Base-by-base conservation (phyloP, 2,329 filamentous ascomycete species). In the Alternaria sp. region DNA sequence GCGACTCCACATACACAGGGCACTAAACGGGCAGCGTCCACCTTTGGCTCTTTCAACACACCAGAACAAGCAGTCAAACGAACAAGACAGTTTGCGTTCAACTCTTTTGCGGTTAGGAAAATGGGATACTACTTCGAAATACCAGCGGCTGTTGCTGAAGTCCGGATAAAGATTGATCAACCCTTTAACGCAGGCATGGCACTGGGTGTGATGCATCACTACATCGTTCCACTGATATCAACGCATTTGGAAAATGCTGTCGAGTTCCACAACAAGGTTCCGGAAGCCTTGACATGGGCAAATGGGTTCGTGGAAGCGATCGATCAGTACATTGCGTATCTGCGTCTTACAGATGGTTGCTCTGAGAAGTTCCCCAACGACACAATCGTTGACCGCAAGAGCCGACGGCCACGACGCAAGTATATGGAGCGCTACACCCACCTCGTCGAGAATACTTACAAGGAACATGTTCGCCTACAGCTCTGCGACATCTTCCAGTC, bases 401-500 rank as follows among this genome's bases (percentile, higher is more conserved):
- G 26, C 17, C 49, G 49, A 29, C 49, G 36, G n/a, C 26, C 48
- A 31, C 48, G 44, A 17, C 44, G 49, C 14, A 62, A 58, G 45
- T 53, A 54, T n/a, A 26, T 44, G 21, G 44, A 53, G 28, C 46
- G 42, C 7, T 63, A 58, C 53, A 56, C 40, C 4, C 23, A 39
- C 13, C 24, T 46, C 3, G 29, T 62, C 3, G 57, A 58, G 13
- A 29, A 40, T 2, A 34, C 17, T 5, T 64, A 54, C 33, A 62
- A 60, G 36, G 6, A 40, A 2, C 45, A 41, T 21, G 33, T 63
- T 11, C 36, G 28, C 3, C 46, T 58, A 26, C 42, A 49, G 31
- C 36, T 67, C 11, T 48, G 40, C 11, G 57, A 60, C 5, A 5
- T 61, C 2, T 62, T 68, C 44, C 6, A 41, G 3, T 36, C 24